phyloP scores from a whole-genome alignment of 129 eudicot genomes.

The carrot (Daucus carota) region DH1_v3.0 NC_030388.2:23684501-23685000 shows the following conservation, averaged over 20 bases:
- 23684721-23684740: slow-evolving; percentile 27
- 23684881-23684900: slow-evolving; percentile 40
- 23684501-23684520: too few relatives aligned
- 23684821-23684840: slow-evolving; percentile 65
- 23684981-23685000: background rate
- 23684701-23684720: slow-evolving; percentile 15
- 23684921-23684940: background rate
- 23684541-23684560: background rate
- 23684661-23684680: slow-evolving; percentile 68
- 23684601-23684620: background rate
- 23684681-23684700: slow-evolving; percentile 53
- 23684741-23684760: slow-evolving; percentile 23
- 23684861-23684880: slow-evolving; percentile 37
- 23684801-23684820: slow-evolving; percentile 36
- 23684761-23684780: slow-evolving; percentile 34
- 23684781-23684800: slow-evolving; percentile 53
- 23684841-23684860: slow-evolving; percentile 53
- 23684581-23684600: background rate
- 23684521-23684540: too few relatives aligned
- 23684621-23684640: slow-evolving; percentile 43
- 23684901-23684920: slow-evolving; percentile 47
- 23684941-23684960: background rate
- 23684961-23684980: too few relatives aligned
- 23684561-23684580: background rate
- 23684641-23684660: slow-evolving; percentile 49